These are phyloP conservation scores for Aureobasidium namibiae DNA, from an alignment of 2,329 filamentous ascomycete genomes.

Conservation along the genomic window DNA sequence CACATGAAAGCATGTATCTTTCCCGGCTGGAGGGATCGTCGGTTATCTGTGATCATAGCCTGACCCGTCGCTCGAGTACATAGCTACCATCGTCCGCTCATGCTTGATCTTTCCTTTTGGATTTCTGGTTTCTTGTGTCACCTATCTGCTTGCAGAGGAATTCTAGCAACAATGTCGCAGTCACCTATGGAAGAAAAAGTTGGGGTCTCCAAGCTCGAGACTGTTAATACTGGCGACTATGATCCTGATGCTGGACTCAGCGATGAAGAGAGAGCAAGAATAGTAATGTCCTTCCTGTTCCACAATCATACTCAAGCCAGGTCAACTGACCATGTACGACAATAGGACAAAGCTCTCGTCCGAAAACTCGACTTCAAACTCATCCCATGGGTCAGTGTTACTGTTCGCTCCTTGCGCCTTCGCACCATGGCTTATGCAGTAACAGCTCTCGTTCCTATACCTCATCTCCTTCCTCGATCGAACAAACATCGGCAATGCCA, in stretches of 20 bases:
- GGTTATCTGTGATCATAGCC: background rate
- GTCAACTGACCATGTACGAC: background rate
- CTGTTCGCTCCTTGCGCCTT: background rate
- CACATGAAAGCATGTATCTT: background rate
- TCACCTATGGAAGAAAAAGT: slow-evolving; percentile 1
- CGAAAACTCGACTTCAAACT: slow-evolving; percentile 54
- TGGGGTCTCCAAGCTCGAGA: background rate
- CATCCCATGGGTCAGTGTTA: slow-evolving; percentile 48
- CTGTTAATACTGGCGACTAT: background rate
- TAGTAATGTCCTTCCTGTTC: slow-evolving; percentile 38
- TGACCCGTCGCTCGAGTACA: background rate
- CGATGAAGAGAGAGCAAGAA: slow-evolving; percentile 52
- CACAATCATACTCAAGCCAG: background rate
- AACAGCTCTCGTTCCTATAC: slow-evolving; percentile 60
- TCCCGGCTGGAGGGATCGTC: background rate
- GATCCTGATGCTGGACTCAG: slow-evolving; percentile 59
- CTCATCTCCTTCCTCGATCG: slow-evolving; percentile 62
- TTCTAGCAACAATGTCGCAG: background rate
- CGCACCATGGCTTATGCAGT: background rate
- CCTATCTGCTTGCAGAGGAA: background rate
- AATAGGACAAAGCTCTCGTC: slow-evolving; percentile 53
- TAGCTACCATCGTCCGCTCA: background rate
- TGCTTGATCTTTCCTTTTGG: background rate
- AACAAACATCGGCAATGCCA: slow-evolving; percentile 72
- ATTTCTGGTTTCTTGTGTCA: background rate